A percentile compares a stretch with the other conserved stretches of the same genome.
phyloP scores from a whole-genome alignment of 768 basidiomycete genomes.

The Royoungia palumana region DNA sequence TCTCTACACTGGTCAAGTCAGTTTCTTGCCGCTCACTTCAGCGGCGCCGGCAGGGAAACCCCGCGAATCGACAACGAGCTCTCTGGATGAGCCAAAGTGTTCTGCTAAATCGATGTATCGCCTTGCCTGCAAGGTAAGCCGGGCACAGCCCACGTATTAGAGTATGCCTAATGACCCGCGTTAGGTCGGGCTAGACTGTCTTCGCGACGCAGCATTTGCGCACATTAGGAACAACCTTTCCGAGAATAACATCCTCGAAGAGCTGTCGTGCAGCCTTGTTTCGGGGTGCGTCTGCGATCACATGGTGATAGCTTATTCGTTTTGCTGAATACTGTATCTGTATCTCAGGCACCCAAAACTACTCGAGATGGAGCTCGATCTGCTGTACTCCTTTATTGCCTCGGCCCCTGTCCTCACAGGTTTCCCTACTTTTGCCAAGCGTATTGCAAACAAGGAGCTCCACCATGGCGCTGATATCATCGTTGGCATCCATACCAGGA shows the following conservation, averaged over 20 bases:
- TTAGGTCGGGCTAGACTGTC: conserved; percentile 19
- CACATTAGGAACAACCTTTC: conserved; percentile 17
- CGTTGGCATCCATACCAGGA: conserved; percentile 17
- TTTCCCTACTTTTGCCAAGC: conserved; percentile 10
- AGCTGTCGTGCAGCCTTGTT: conserved; percentile 19
- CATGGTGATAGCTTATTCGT: neutral
- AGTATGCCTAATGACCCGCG: neutral
- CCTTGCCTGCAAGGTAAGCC: conserved; percentile 37
- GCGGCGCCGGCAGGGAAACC: neutral
- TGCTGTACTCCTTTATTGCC: conserved; percentile 15
- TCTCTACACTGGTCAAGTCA: conserved; percentile 35
- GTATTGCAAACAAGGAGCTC: conserved; percentile 16
- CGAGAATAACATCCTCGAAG: conserved; percentile 23
- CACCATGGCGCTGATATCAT: conserved; percentile 24
- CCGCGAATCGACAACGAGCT: neutral
- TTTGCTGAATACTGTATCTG: neutral
- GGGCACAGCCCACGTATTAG: neutral
- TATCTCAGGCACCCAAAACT: conserved; percentile 13
- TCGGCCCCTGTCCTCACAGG: conserved; percentile 12
- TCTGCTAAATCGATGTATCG: conserved; percentile 47
- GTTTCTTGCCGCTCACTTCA: conserved; percentile 33
- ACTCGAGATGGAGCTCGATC: conserved; percentile 24
- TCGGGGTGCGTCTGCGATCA: conserved; percentile 12
- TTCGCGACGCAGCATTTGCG: conserved; percentile 17
- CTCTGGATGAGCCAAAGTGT: conserved; percentile 19